Percentiles rank a stretch among this genome's conserved stretches.
Conservation (phyloP, 805 yeast genomes). For the Candida takata region DNA sequence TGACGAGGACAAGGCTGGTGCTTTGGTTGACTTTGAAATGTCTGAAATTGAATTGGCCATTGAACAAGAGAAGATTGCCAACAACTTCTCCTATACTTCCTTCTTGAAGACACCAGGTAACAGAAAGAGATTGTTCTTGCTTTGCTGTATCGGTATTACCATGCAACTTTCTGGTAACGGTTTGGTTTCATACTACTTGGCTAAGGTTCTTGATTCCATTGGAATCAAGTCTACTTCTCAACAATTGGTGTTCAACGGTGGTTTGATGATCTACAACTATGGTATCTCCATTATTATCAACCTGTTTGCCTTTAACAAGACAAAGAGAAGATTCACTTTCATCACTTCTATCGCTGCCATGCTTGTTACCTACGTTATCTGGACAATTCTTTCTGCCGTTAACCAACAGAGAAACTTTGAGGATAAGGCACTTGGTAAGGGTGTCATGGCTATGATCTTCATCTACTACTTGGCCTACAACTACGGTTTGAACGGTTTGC, state of each 20-base stretch:
- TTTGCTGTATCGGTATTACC: slow-evolving; percentile 26
- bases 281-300: slow-evolving; percentile 27
- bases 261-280: slow-evolving; percentile 41
- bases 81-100: slow-evolving; percentile 29
- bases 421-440: slow-evolving; percentile 35
- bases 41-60: slow-evolving; percentile 34
- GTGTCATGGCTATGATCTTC: slow-evolving; percentile 46
- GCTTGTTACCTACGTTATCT: slow-evolving; percentile 32
- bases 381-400: slow-evolving; percentile 42
- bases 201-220: slow-evolving; percentile 42
- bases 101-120: slow-evolving; percentile 32
- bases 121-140: slow-evolving; percentile 34
- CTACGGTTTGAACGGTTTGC: slow-evolving; percentile 38
- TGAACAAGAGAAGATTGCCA: slow-evolving; percentile 32
- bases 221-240: slow-evolving; percentile 41
- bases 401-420: slow-evolving; percentile 35
- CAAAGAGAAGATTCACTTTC: slow-evolving; percentile 33
- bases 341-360: slow-evolving; percentile 30
- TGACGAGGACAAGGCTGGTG: slow-evolving; percentile 17
- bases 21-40: slow-evolving; percentile 32
- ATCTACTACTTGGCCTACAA: slow-evolving; percentile 36
- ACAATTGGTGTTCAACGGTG: slow-evolving; percentile 45
- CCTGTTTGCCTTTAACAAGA: slow-evolving; percentile 22
- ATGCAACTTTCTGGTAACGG: slow-evolving; percentile 48
- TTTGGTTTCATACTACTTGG: slow-evolving; percentile 43